Evolutionary conservation across 2,329 filamentous ascomycete species (phyloP).

Genomic region (Keithomyces neogunnii): DNA sequence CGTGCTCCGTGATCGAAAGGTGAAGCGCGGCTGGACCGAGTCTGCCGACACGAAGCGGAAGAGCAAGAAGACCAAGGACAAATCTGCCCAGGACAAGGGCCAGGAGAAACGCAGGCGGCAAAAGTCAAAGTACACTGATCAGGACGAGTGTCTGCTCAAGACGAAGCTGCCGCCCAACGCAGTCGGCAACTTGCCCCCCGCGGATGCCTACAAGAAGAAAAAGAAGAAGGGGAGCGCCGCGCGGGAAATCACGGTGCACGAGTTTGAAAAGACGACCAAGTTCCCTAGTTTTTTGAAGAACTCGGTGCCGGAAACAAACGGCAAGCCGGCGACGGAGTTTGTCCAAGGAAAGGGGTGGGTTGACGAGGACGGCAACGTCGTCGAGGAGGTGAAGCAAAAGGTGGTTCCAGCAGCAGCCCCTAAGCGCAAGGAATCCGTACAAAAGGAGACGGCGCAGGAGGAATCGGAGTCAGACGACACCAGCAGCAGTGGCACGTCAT

Average conservation of each 20-base stretch:
- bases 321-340: slow-evolving; percentile 47
- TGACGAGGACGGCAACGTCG: slow-evolving; percentile 65
- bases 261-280: slow-evolving; percentile 79
- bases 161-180: slow-evolving; percentile 54
- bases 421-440: slow-evolving; percentile 13
- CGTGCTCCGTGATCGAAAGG: slow-evolving; percentile 64
- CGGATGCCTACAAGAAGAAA: slow-evolving; percentile 40
- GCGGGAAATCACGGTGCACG: slow-evolving; percentile 65
- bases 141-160: slow-evolving; percentile 77
- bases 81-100: slow-evolving; percentile 39
- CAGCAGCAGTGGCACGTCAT: slow-evolving; percentile 30
- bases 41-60: slow-evolving; percentile 41
- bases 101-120: slow-evolving; percentile 48
- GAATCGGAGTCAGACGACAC: slow-evolving; percentile 24
- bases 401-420: slow-evolving; percentile 11
- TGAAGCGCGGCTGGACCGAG: slow-evolving; percentile 87
- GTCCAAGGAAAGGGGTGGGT: slow-evolving; percentile 86
- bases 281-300: slow-evolving; percentile 74
- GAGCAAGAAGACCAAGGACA: slow-evolving; percentile 38
- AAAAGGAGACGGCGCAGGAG: slow-evolving; percentile 12
- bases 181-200: slow-evolving; percentile 32
- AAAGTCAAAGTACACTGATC: slow-evolving; percentile 73
- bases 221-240: slow-evolving; percentile 37
- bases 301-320: slow-evolving; percentile 18
- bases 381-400: slow-evolving; percentile 49